These are phyloP conservation scores for Arctium lappa DNA, from an alignment of 129 eudicot genomes.

Conservation along the genomic window DNA sequence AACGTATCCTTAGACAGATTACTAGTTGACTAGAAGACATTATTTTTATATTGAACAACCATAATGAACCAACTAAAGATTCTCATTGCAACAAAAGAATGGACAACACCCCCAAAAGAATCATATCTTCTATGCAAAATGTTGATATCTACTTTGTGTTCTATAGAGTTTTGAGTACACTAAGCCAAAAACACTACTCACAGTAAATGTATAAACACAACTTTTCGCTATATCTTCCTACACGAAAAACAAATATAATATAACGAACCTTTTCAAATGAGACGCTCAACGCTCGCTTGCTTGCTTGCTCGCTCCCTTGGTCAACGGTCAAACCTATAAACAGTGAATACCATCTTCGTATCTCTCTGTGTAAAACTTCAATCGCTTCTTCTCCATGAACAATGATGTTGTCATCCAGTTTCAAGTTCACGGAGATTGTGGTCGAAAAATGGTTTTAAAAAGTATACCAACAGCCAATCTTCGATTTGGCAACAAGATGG, in stretches of 20 bases:
- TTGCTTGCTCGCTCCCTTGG: background rate
- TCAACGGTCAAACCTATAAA: slow-evolving; percentile 26
- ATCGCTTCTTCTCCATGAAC: slow-evolving; percentile 1
- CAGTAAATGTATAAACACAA: background rate
- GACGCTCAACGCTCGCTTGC: background rate
- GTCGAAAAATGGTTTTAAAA: background rate
- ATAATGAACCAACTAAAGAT: slow-evolving; percentile 5
- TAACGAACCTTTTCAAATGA: background rate
- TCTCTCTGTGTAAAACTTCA: slow-evolving; percentile 5
- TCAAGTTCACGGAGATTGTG: background rate
- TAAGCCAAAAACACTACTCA: background rate
- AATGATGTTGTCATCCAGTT: background rate
- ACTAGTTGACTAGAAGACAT: background rate
- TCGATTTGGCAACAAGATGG: slow-evolving; percentile 1
- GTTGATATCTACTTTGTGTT: slow-evolving; percentile 14
- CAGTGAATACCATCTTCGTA: slow-evolving; percentile 14
- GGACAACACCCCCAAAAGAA: background rate
- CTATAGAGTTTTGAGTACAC: background rate
- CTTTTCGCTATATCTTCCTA: background rate
- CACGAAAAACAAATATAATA: slow-evolving; percentile 21
- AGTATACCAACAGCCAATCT: slow-evolving; percentile 23
- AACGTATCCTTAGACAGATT: too few relatives aligned
- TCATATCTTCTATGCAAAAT: slow-evolving; percentile 9
- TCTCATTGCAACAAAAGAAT: slow-evolving; percentile 5
- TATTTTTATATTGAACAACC: background rate